Base-by-base conservation (phyloP, 148 eudicot genomes). In the Pharnaceum exiguum region DNA sequence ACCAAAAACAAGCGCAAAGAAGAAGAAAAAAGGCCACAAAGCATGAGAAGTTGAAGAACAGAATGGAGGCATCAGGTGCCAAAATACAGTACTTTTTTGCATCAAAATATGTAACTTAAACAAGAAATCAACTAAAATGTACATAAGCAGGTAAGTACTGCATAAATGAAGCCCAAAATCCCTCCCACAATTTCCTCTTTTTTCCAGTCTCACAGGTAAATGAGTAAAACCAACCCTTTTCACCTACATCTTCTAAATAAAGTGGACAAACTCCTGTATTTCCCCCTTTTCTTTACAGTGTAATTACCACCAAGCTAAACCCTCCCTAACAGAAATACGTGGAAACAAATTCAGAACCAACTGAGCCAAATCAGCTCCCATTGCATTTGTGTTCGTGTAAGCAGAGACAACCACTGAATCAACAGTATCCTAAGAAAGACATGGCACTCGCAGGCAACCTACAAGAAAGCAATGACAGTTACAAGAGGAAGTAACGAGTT, bases 241-340 rank as follows among this genome's bases (percentile, higher is more conserved):
- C 57, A 26, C 59, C 73, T 56, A 39, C 35, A 46, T 23, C 66
- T 56, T 55, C 30, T 43, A 24, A 46, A 35, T 19, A 47, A 48
- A 49, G 21, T 17, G 32, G 47, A 32, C 31, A 58, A 53, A 33
- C 17, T 47, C 62, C 63, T 56, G 49, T 62, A 47, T 24, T 36
- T 46, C 46, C 68, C 63, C 50, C 57, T 29, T 22, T 62, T 28
- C 56, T 62, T 62, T 70, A 70, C 74, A 70, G 15, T 46, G 50
- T 27, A 40, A 27, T 37, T n/a, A 31, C 46, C 43, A 61, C 61
- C 56, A 47, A 18, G 21, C 38, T 35, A 25, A 27, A 40, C 24
- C 62, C 23, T 55, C 13, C 24, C 46, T 46, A 10, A 52, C 63
- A 47, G 36, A 58, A 25, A 44, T 67, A 30, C 42, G 56, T 37